phyloP scores from a whole-genome alignment of 352 stramenopile species.

The Stramenopiles sp. region DNA sequence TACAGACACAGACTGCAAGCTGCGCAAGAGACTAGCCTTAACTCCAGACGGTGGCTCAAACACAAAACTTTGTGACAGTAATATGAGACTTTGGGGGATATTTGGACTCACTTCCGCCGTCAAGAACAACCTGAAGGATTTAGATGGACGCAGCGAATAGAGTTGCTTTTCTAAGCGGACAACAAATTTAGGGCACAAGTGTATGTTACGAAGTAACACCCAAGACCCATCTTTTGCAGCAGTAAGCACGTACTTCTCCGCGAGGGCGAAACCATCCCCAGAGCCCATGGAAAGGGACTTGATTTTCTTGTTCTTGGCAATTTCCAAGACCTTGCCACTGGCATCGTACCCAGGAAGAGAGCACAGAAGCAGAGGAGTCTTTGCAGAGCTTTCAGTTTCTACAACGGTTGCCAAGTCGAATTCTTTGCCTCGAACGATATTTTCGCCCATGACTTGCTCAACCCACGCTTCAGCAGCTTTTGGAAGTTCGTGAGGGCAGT shows the following conservation, averaged over 20 bases:
- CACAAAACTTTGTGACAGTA: slow-evolving; percentile 87
- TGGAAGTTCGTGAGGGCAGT: slow-evolving; percentile 49
- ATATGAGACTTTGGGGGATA: slow-evolving; percentile 83
- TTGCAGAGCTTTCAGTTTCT: slow-evolving; percentile 63
- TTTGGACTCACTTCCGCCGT: slow-evolving; percentile 91
- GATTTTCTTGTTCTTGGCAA: slow-evolving; percentile 70
- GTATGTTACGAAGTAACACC: slow-evolving; percentile 96
- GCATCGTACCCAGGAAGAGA: slow-evolving; percentile 93
- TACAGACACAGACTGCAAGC: slow-evolving; percentile 70
- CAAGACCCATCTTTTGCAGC: slow-evolving; percentile 87
- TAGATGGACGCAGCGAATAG: slow-evolving; percentile 47
- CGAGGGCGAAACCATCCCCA: slow-evolving; percentile 77
- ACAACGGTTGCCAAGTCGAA: slow-evolving; percentile 79
- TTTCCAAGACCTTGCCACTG: slow-evolving; percentile 80
- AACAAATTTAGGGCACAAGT: slow-evolving; percentile 94
- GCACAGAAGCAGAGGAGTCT: slow-evolving; percentile 80
- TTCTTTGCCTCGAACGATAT: slow-evolving; percentile 61
- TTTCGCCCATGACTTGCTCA: slow-evolving; percentile 50
- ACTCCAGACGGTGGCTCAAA: slow-evolving; percentile 92
- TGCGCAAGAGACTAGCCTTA: slow-evolving; percentile 84
- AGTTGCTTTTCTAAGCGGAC: slow-evolving; percentile 89
- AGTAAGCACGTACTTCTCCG: slow-evolving; percentile 75
- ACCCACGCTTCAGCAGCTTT: slow-evolving; percentile 51
- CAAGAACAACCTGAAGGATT: slow-evolving; percentile 74
- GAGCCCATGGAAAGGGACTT: slow-evolving; percentile 94